Conservation (phyloP, 345 rosid genomes). For the Cardiospermum halicacabum region DNA sequence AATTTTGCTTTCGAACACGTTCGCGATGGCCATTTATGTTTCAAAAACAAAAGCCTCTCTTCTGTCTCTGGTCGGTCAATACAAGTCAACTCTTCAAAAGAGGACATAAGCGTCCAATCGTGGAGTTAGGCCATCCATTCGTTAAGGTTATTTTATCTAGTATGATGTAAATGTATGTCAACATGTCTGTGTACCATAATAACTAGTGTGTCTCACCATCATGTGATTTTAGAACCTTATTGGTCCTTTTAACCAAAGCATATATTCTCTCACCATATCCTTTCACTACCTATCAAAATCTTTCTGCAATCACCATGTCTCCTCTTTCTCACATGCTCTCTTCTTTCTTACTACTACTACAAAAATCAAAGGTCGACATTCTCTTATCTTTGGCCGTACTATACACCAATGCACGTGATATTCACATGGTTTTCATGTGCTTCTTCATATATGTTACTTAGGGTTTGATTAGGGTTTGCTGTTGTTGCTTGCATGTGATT, state of each 20-base stretch:
- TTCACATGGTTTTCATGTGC: neutral
- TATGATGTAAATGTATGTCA: neutral
- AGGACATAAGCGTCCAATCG: conserved; percentile 25
- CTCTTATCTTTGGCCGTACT: neutral
- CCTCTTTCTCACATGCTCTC: conserved; percentile 6
- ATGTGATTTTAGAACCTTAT: conserved; percentile 22
- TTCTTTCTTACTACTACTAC: no score
- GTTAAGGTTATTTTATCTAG: conserved; percentile 8
- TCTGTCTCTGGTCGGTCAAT: neutral
- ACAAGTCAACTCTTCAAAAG: conserved; percentile 8
- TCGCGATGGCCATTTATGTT: neutral
- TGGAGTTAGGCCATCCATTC: conserved; percentile 34
- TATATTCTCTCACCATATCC: conserved; percentile 32
- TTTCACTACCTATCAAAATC: conserved; percentile 18
- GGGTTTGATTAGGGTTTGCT: no score
- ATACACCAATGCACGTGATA: neutral
- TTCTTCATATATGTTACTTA: no score
- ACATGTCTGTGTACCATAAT: conserved; percentile 3
- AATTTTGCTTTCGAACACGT: neutral
- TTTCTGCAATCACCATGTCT: conserved; percentile 28
- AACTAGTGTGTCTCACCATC: conserved; percentile 12
- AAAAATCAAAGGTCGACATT: neutral
- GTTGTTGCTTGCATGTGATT: conserved; percentile 8
- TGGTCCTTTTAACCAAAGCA: conserved; percentile 11
- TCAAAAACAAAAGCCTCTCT: no score